Conservation (phyloP, 768 basidiomycete genomes). For the Rhizopogon rudus region DNA sequence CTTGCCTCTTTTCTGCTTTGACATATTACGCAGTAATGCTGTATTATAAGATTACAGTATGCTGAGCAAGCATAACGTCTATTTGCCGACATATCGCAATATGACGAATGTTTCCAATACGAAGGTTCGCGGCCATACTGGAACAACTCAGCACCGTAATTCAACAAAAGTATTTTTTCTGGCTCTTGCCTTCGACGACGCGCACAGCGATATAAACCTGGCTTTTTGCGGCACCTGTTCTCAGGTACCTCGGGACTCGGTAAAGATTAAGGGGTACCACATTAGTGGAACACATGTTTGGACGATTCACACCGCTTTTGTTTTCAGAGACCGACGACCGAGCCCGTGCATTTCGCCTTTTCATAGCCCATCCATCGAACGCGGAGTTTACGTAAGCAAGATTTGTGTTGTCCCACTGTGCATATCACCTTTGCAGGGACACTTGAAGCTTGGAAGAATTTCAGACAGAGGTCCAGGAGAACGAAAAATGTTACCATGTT, state of each 20-base stretch:
- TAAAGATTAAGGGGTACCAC: background rate
- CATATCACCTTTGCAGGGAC: background rate
- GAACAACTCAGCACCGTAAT: too few relatives aligned
- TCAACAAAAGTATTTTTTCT: too few relatives aligned
- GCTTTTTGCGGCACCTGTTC: background rate
- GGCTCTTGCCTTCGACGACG: background rate
- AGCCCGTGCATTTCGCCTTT: background rate
- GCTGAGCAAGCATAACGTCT: background rate
- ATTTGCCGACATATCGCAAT: background rate
- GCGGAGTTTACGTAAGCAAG: conserved; percentile 28
- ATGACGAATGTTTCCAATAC: too few relatives aligned
- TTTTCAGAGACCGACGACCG: background rate
- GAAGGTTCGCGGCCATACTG: too few relatives aligned
- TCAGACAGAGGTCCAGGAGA: conserved; percentile 2
- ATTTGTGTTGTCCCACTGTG: conserved; percentile 3
- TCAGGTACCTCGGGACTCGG: background rate
- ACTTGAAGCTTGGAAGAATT: background rate
- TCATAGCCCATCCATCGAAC: conserved; percentile 13
- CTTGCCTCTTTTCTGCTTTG: background rate
- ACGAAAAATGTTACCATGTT: background rate
- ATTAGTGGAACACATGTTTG: background rate
- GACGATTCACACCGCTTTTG: background rate
- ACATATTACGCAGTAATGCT: background rate
- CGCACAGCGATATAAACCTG: background rate
- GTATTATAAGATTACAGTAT: background rate